A percentile compares a stretch with the other conserved stretches of the same genome.
phyloP scores from a whole-genome alignment of 352 stramenopile genomes.

The Phytophthora hibernalis region DNA sequence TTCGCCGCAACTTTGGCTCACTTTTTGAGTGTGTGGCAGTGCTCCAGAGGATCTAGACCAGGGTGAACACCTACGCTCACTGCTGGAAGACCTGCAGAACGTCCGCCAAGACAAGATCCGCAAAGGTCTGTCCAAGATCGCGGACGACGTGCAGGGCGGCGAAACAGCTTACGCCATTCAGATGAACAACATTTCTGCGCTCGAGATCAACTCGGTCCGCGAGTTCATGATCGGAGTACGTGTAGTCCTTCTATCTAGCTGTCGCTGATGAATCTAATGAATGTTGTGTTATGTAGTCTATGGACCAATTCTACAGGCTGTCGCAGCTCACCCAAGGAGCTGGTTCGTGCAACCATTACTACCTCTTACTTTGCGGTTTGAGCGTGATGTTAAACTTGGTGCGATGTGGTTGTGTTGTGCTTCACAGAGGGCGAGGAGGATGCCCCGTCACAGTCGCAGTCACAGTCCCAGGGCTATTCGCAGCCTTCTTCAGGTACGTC shows the following conservation, averaged over 20 bases:
- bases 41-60: constrained; percentile 86
- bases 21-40: constrained; percentile 36
- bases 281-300: constrained; percentile 50
- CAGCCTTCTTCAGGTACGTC: constrained; percentile 48
- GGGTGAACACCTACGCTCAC: constrained; percentile 78
- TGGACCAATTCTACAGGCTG: constrained; percentile 83
- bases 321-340: constrained; percentile 59
- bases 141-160: constrained; percentile 74
- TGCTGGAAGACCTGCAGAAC: constrained; percentile 90
- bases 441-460: constrained; percentile 45
- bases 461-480: constrained; percentile 46
- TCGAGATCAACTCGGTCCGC: constrained; percentile 91
- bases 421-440: constrained; percentile 26
- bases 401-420: not conserved
- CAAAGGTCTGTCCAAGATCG: constrained; percentile 86
- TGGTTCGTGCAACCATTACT: constrained; percentile 31
- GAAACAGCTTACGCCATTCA: constrained; percentile 81
- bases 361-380: not conserved
- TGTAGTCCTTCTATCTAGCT: not conserved
- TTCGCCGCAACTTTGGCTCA: constrained; percentile 7
- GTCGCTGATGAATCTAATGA: not conserved
- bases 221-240: constrained; percentile 87
- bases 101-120: constrained; percentile 91
- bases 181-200: constrained; percentile 89
- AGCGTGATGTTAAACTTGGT: not conserved